Evolutionary conservation across 176 grass and related monocot genomes (phyloP).

Genomic region (Phoenix dactylifera): DNA sequence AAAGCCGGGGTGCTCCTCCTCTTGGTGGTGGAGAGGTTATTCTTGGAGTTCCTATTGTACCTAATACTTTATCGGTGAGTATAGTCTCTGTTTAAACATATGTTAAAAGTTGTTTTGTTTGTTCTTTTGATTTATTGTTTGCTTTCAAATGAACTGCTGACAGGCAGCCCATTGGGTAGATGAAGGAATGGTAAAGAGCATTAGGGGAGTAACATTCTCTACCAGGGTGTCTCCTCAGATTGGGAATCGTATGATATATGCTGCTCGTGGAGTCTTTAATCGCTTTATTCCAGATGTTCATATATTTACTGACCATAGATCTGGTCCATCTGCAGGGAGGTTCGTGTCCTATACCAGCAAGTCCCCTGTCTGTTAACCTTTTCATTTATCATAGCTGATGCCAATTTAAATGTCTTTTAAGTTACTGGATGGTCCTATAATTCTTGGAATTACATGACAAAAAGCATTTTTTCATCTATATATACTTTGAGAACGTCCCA

Average conservation of each 20-base stretch:
- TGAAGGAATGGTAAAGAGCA: slow-evolving; percentile 92
- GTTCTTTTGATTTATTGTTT: background rate
- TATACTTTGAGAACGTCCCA: background rate
- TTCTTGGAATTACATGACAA: too few relatives aligned
- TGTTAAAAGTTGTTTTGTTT: background rate
- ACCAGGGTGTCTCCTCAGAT: slow-evolving; percentile 69
- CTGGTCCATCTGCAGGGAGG: slow-evolving; percentile 51
- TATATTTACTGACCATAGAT: slow-evolving; percentile 72
- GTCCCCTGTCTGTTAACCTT: too few relatives aligned
- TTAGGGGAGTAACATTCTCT: slow-evolving; percentile 78
- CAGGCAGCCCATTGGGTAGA: slow-evolving; percentile 75
- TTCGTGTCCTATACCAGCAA: slow-evolving; percentile 12
- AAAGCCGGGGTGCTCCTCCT: slow-evolving; percentile 66
- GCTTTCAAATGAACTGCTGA: slow-evolving; percentile 9
- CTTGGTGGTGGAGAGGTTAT: slow-evolving; percentile 71
- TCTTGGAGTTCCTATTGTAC: slow-evolving; percentile 59
- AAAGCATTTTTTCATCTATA: too few relatives aligned
- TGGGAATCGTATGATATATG: slow-evolving; percentile 54
- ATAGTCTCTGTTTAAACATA: background rate
- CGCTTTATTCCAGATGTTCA: slow-evolving; percentile 82
- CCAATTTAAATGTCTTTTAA: too few relatives aligned
- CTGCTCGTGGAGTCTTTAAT: slow-evolving; percentile 81
- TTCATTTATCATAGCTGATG: too few relatives aligned
- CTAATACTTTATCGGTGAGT: slow-evolving; percentile 51
- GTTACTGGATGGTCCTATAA: too few relatives aligned